Percentiles rank a stretch among this genome's conserved stretches.
Conservation (phyloP, 139 green algal species). For the Marvania coccoides region DNA sequence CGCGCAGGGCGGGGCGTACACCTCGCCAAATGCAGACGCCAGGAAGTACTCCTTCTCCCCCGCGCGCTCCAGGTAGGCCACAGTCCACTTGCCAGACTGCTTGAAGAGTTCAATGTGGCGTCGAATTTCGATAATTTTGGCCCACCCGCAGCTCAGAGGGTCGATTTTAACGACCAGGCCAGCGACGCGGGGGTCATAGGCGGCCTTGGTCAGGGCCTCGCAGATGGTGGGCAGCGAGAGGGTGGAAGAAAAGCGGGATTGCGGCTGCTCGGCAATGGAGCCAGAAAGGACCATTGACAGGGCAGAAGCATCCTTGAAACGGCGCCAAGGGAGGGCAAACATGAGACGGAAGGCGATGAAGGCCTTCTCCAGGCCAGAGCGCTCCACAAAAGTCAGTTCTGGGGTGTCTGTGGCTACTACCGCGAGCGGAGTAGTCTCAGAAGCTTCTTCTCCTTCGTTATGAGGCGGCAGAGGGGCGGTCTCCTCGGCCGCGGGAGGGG, state of each 20-base stretch:
- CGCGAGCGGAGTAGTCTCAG: not conserved
- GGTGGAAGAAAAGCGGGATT: constrained; percentile 35
- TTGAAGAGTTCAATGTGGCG: constrained; percentile 68
- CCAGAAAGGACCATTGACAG: constrained; percentile 49
- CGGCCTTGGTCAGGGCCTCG: constrained; percentile 73
- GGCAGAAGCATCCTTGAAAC: constrained; percentile 73
- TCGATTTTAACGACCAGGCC: constrained; percentile 81
- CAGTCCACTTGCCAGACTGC: constrained; percentile 72
- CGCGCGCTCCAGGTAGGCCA: constrained; percentile 77
- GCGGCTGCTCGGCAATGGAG: constrained; percentile 37
- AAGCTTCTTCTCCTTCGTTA: too few relatives aligned
- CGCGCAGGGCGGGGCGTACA: constrained; percentile 77
- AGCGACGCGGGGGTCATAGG: constrained; percentile 72
- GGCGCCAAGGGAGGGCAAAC: constrained; percentile 75
- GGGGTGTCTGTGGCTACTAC: not conserved
- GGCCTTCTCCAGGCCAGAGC: not conserved
- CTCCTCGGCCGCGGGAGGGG: not conserved
- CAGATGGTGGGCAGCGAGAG: constrained; percentile 54
- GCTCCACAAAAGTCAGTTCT: constrained; percentile 17
- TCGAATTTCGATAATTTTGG: constrained; percentile 66
- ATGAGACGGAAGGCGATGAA: constrained; percentile 14
- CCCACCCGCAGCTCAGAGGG: constrained; percentile 56
- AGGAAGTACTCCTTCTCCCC: constrained; percentile 93
- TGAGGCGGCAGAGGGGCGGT: not conserved
- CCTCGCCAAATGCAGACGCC: constrained; percentile 67